phyloP scores from a whole-genome alignment of 257 asterid species.

The Solanum chmielewskii region DNA sequence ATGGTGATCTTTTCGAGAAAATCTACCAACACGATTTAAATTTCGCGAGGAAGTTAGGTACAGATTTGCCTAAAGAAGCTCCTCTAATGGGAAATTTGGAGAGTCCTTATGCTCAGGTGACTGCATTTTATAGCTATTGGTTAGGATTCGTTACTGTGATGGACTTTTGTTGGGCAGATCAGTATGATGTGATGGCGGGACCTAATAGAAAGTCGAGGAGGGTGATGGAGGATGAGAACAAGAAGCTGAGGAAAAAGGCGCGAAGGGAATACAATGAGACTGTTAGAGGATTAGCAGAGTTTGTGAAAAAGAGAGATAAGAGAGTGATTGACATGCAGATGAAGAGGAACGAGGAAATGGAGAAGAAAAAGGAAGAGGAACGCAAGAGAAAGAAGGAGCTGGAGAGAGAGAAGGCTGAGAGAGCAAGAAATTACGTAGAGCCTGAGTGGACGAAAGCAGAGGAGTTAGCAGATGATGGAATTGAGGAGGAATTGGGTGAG shows the following conservation, averaged over 20 bases:
- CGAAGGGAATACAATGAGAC: slow-evolving; percentile 78
- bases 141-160: slow-evolving; percentile 54
- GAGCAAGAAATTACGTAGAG: slow-evolving; percentile 58
- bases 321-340: slow-evolving; percentile 88
- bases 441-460: slow-evolving; percentile 82
- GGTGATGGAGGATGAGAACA: slow-evolving; percentile 90
- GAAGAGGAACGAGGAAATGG: slow-evolving; percentile 82
- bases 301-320: slow-evolving; percentile 91
- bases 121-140: slow-evolving; percentile 91
- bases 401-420: slow-evolving; percentile 78
- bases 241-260: slow-evolving; percentile 81
- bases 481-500: slow-evolving; percentile 41
- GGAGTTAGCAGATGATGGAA: slow-evolving; percentile 50
- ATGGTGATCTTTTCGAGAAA: slow-evolving; percentile 61
- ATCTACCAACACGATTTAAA: slow-evolving; percentile 54
- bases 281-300: slow-evolving; percentile 83
- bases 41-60: slow-evolving; percentile 55
- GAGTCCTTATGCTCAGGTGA: slow-evolving; percentile 79
- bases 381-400: slow-evolving; percentile 64
- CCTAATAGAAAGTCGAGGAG: slow-evolving; percentile 76
- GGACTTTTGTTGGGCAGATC: slow-evolving; percentile 92
- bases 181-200: slow-evolving; percentile 78
- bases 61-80: slow-evolving; percentile 65
- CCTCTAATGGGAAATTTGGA: slow-evolving; percentile 81
- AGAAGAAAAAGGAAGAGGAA: slow-evolving; percentile 67